Conservation (phyloP, 306 rosid genomes). For the Lathyrus sativus region DNA sequence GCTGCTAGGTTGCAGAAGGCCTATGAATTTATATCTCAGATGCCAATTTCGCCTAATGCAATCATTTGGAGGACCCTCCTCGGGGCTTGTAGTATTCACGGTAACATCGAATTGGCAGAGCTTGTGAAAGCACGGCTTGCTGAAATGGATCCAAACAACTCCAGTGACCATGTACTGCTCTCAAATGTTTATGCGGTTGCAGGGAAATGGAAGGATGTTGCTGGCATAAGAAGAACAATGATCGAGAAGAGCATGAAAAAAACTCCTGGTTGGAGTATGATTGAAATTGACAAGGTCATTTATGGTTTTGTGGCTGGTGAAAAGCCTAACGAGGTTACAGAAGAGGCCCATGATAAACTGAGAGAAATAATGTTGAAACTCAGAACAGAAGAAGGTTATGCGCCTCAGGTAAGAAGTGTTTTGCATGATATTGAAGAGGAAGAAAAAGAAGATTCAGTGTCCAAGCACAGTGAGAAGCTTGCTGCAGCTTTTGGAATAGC, state of each 20-base stretch:
- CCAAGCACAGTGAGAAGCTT: conserved; percentile 83
- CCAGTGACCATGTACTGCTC: conserved; percentile 77
- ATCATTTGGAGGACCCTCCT: conserved; percentile 88
- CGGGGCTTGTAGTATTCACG: conserved; percentile 93
- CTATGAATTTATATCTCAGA: conserved; percentile 59
- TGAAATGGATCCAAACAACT: conserved; percentile 70
- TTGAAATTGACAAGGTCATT: conserved; percentile 73
- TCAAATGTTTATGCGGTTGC: conserved; percentile 75
- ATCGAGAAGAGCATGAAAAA: conserved; percentile 56
- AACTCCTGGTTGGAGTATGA: conserved; percentile 80
- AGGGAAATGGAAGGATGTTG: conserved; percentile 85
- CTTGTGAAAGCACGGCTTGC: conserved; percentile 68
- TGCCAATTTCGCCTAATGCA: conserved; percentile 73
- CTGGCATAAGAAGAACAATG: conserved; percentile 70
- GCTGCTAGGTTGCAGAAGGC: conserved; percentile 77
- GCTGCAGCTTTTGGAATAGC: conserved; percentile 84
- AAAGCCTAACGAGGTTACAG: conserved; percentile 52
- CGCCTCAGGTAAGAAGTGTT: conserved; percentile 63
- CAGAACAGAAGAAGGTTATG: conserved; percentile 59
- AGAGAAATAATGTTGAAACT: conserved; percentile 69
- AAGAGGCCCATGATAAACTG: conserved; percentile 69
- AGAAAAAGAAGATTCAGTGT: conserved; percentile 78
- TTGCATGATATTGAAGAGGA: conserved; percentile 85
- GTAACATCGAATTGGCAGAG: conserved; percentile 67
- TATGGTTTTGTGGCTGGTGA: conserved; percentile 75